Evolutionary conservation across 257 asterid species (phyloP).

Genomic region (Paraleonurus japonicus): DNA sequence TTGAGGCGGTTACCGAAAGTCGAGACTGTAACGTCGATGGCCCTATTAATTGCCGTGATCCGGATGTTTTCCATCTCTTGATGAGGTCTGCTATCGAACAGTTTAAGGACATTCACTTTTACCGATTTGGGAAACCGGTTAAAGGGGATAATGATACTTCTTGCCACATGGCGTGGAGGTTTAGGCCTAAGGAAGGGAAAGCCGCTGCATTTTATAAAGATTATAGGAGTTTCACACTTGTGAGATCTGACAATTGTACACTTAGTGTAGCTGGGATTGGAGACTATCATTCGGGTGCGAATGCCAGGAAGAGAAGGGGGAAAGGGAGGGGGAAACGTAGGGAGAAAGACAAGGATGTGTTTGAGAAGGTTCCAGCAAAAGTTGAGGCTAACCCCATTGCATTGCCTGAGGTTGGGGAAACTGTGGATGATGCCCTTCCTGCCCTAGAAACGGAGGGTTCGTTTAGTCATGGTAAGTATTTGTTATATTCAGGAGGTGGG

Average conservation of each 20-base stretch:
- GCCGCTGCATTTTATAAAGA: constrained; percentile 83
- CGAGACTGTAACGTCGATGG: constrained; percentile 53
- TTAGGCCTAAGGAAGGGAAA: constrained; percentile 94
- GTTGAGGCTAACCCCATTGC: constrained; percentile 41
- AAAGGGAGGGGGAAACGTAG: constrained; percentile 36
- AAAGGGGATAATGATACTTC: constrained; percentile 51
- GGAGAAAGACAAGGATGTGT: constrained; percentile 47
- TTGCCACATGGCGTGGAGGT: constrained; percentile 99
- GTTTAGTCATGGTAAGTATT: constrained; percentile 64
- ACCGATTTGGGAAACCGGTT: constrained; percentile 88
- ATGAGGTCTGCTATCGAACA: constrained; percentile 82
- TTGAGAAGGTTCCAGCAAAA: constrained; percentile 56
- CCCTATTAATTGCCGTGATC: constrained; percentile 76
- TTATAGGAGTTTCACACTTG: constrained; percentile 63
- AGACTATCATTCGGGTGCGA: constrained; percentile 87
- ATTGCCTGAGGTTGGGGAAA: constrained; percentile 82
- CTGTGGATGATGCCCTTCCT: constrained; percentile 80
- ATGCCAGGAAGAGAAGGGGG: constrained; percentile 72
- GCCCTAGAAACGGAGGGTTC: constrained; percentile 68
- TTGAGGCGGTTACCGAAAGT: constrained; percentile 12
- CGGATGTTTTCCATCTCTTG: constrained; percentile 79
- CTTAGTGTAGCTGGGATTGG: constrained; percentile 70
- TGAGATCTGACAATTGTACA: constrained; percentile 66
- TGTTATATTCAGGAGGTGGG: constrained; percentile 81
- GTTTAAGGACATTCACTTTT: constrained; percentile 72